phyloP scores from a whole-genome alignment of 2,329 filamentous ascomycete genomes.

The Onygenales sp. region DNA sequence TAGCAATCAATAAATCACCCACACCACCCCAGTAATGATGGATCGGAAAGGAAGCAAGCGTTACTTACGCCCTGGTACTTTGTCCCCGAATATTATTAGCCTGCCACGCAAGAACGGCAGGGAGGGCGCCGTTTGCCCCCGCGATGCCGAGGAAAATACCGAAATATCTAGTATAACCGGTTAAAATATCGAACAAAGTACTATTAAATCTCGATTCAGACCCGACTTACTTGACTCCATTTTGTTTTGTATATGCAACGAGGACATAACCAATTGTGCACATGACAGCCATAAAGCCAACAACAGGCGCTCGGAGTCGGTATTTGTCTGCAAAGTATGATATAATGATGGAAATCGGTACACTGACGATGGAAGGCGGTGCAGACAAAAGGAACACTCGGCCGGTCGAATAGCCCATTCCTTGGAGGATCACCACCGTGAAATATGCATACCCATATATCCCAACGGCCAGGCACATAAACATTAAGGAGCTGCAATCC shows the following conservation, averaged over 20 bases:
- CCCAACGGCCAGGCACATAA: slow-evolving; percentile 12
- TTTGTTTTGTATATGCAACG: slow-evolving; percentile 15
- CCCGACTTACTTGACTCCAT: slow-evolving; percentile 7
- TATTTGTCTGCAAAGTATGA: slow-evolving; percentile 21
- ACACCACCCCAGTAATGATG: background rate
- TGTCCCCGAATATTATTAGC: slow-evolving; percentile 24
- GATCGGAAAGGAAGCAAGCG: slow-evolving; percentile 3
- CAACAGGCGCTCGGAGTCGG: slow-evolving; percentile 17
- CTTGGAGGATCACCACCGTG: slow-evolving; percentile 11
- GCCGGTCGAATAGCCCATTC: slow-evolving; percentile 21
- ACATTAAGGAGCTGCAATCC: slow-evolving; percentile 12
- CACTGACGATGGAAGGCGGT: slow-evolving; percentile 19
- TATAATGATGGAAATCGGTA: slow-evolving; percentile 14
- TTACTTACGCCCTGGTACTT: slow-evolving; percentile 17
- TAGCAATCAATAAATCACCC: slow-evolving; percentile 8
- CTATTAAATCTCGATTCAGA: background rate
- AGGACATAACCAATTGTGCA: slow-evolving; percentile 19
- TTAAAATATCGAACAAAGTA: background rate
- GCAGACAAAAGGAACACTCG: slow-evolving; percentile 19
- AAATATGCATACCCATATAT: slow-evolving; percentile 6
- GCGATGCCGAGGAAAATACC: slow-evolving; percentile 22
- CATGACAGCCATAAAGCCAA: slow-evolving; percentile 18
- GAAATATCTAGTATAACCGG: slow-evolving; percentile 11
- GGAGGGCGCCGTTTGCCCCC: slow-evolving; percentile 22
- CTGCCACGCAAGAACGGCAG: slow-evolving; percentile 22